Base-by-base conservation (phyloP, 192 early-diverging fungal genomes). In the Entomortierella lignicola region DNA sequence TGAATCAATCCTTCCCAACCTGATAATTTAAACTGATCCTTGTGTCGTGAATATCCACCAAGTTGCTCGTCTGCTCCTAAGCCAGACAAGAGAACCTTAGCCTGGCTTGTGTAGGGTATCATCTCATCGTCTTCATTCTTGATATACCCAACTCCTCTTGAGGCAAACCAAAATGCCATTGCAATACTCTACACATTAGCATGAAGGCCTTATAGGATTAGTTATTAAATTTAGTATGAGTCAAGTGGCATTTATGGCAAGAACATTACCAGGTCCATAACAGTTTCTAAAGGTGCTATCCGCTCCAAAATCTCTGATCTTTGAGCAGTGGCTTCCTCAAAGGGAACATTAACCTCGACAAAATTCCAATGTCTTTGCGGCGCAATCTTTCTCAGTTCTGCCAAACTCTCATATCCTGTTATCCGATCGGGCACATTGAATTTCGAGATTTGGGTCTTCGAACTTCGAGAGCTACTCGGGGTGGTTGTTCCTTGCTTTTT, bases 101-200 rank as follows among this genome's bases (percentile, higher is more conserved):
- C 91, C 12, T 69, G 72, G 52, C 93, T 93, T 6, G 77, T 54
- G 71, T 94, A 95, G 10, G 82, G 63, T 20, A 59, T 64, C 34
- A 67, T 62, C 32, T 69, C 58, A 23, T 43, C 63, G 7, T 73
- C n/a, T 1, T 66, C 57, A 17, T 66, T 60, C 44, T 66, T 58
- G 68, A 73, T 69, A 26, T 51, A 68, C 54, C 95, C 95, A 32
- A 70, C 59, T 0, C 95, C 96, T n/a, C 96, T 85, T 26, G 92
- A 83, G 2, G 95, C 97, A 87, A 97, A 99, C 96, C 96, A 99
- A 58, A 99, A 89, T 0, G 97, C 96, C 86, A 97, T 92, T 0
- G 92, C 97, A 71, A 99, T 99, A 68, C 96, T 97, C 92, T 94
- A 85, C 34, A 37, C 4, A 37, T 37, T 37, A 37, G 34, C 10